Evolutionary conservation across 2,329 filamentous ascomycete genomes (phyloP).

Genomic region (Sclerotinia minor): DNA sequence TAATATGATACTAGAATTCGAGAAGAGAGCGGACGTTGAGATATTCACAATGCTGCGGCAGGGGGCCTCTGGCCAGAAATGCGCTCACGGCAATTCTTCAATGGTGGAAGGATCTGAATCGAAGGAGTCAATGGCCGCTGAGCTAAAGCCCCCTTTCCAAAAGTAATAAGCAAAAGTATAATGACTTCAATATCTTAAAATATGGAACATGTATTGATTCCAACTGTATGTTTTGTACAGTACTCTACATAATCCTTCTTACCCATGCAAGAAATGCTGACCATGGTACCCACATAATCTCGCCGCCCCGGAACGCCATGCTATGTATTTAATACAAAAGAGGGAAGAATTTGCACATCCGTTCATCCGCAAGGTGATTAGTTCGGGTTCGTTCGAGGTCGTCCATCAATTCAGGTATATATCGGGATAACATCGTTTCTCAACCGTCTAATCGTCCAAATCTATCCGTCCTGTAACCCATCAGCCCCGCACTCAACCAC

Average conservation of each 20-base stretch:
- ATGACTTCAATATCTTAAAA: neutral
- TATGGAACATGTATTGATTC: constrained; percentile 17
- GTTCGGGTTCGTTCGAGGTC: constrained; percentile 7
- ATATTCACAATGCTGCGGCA: neutral
- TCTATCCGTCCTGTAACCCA: constrained; percentile 8
- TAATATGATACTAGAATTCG: constrained; percentile 3
- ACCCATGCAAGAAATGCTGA: constrained; percentile 21
- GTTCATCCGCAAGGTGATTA: constrained; percentile 7
- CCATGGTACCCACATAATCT: constrained; percentile 21
- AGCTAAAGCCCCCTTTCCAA: neutral
- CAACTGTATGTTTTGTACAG: constrained; percentile 1
- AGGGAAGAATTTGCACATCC: constrained; percentile 25
- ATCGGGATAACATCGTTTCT: neutral
- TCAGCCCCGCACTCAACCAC: constrained; percentile 6
- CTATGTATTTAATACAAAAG: constrained; percentile 27
- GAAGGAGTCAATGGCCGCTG: neutral
- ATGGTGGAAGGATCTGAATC: neutral
- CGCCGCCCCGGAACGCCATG: constrained; percentile 25
- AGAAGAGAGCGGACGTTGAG: constrained; percentile 6
- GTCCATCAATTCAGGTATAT: constrained; percentile 10
- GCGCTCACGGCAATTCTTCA: neutral
- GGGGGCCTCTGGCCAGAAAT: neutral
- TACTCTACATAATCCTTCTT: constrained; percentile 20
- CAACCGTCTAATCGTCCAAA: neutral
- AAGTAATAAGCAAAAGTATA: neutral